These are phyloP conservation scores for Desmodesmus armatus DNA, from an alignment of 139 green algal genomes.

Conservation along the genomic window DNA sequence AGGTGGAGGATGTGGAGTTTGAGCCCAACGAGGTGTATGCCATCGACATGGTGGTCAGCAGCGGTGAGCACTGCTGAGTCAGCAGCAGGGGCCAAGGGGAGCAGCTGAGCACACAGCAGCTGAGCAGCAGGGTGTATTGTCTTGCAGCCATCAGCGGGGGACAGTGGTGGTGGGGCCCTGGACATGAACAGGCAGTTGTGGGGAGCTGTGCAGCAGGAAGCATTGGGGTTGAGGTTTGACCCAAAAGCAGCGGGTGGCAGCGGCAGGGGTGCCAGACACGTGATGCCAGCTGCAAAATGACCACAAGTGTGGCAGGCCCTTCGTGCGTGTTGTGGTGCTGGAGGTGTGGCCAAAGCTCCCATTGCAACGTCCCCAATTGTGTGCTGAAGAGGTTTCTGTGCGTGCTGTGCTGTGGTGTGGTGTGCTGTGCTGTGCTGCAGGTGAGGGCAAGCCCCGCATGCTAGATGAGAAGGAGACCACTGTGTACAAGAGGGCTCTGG, in stretches of 20 bases:
- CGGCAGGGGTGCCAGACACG: not conserved
- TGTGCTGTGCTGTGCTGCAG: slow-evolving; percentile 43
- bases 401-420: too few species aligned
- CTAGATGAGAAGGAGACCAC: slow-evolving; percentile 97
- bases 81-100: not conserved
- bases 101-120: not conserved
- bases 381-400: too few species aligned
- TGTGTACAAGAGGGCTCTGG: slow-evolving; percentile 97
- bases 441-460: slow-evolving; percentile 77
- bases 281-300: not conserved
- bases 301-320: too few species aligned
- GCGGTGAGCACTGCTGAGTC: slow-evolving; percentile 76
- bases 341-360: too few species aligned
- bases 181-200: too few species aligned
- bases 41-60: slow-evolving; percentile 95
- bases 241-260: not conserved
- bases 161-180: too few species aligned
- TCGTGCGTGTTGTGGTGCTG: too few species aligned
- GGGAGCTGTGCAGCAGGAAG: too few species aligned
- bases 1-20: slow-evolving; percentile 94
- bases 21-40: slow-evolving; percentile 97
- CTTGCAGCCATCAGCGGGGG: too few species aligned
- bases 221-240: not conserved
- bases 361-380: too few species aligned
- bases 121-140: not conserved